phyloP scores from a whole-genome alignment of 805 yeast genomes.

The Monosporozyma solicola region DNA sequence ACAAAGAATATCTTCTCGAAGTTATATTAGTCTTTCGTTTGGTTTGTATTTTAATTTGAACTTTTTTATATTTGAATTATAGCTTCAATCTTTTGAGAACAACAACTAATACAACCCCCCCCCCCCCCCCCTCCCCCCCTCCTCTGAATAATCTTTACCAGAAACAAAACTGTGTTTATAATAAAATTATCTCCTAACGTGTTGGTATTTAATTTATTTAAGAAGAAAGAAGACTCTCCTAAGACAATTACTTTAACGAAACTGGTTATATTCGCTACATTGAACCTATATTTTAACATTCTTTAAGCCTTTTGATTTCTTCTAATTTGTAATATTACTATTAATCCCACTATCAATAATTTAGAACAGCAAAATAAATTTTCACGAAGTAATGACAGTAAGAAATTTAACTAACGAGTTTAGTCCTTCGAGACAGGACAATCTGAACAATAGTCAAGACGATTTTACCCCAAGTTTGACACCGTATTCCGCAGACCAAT shows the following conservation, averaged over 20 bases:
- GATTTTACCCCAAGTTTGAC: neutral
- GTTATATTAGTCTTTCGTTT: no score
- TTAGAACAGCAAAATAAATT: neutral
- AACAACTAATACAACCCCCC: no score
- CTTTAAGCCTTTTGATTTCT: neutral
- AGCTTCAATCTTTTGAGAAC: no score
- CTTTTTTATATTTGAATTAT: neutral
- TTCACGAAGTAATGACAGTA: constrained; percentile 1
- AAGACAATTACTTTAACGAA: neutral
- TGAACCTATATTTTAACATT: neutral
- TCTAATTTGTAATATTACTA: neutral
- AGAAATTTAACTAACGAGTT: constrained; percentile 8
- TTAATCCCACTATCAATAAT: neutral
- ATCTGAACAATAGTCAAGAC: neutral
- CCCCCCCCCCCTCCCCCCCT: no score
- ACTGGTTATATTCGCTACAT: neutral
- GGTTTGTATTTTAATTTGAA: neutral
- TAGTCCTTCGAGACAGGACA: neutral
- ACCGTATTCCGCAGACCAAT: neutral
- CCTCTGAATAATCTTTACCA: no score
- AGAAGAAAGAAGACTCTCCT: neutral
- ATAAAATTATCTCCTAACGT: neutral
- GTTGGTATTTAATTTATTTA: neutral
- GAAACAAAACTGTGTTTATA: neutral
- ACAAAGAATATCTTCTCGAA: no score